Conservation (phyloP, 1,139 yeast species). For the Arxiozyma slooffiae region DNA sequence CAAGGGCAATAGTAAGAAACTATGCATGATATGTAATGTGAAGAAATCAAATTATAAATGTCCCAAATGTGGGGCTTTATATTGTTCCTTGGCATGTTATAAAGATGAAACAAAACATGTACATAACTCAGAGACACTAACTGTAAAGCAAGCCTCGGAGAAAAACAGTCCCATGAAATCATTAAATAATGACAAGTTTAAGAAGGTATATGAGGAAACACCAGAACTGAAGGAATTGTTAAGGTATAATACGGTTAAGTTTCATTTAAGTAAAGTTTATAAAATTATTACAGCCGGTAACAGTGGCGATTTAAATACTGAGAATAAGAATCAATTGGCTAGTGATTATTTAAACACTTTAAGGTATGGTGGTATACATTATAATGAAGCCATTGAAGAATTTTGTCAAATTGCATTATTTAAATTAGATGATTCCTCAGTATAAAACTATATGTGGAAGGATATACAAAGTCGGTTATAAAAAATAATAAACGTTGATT, state of each 20-base stretch:
- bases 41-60: conserved; percentile 48
- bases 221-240: conserved; percentile 23
- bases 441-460: not conserved
- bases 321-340: conserved; percentile 24
- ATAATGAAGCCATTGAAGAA: conserved; percentile 31
- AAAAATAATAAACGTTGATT: too few relatives aligned
- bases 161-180: not conserved
- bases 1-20: conserved; percentile 2
- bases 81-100: conserved; percentile 53
- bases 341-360: conserved; percentile 29
- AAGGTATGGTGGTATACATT: conserved; percentile 29
- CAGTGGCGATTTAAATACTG: conserved; percentile 16
- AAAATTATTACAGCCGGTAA: conserved; percentile 19
- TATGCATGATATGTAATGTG: conserved; percentile 40
- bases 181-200: conserved; percentile 11
- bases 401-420: conserved; percentile 20
- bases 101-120: conserved; percentile 38
- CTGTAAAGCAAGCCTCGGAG: conserved; percentile 3
- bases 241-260: conserved; percentile 29
- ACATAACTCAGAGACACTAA: conserved; percentile 19
- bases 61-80: conserved; percentile 42
- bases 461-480: not conserved
- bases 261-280: conserved; percentile 28
- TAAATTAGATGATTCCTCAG: not conserved
- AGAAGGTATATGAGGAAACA: conserved; percentile 15